Evolutionary conservation across 441 rosid genomes (phyloP).

Genomic region (Populus hybrid): DNA sequence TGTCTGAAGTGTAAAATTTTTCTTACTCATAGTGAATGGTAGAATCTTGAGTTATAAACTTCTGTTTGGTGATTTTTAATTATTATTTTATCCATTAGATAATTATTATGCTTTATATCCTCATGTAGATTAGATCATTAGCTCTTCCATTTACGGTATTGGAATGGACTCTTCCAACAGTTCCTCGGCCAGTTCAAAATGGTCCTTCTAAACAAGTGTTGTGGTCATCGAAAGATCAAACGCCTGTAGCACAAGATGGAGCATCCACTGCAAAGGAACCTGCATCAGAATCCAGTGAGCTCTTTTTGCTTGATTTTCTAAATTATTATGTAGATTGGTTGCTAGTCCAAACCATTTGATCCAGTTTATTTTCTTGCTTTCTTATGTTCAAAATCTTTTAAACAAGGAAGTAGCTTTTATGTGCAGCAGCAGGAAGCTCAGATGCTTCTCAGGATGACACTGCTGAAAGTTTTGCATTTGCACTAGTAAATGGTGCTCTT

Average conservation of each 20-base stretch:
- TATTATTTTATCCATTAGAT: conserved; percentile 23
- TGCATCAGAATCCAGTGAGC: conserved; percentile 75
- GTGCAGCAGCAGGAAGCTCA: conserved; percentile 45
- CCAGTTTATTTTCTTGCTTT: neutral
- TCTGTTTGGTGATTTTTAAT: conserved; percentile 9
- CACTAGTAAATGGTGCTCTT: conserved; percentile 93
- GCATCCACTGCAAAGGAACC: conserved; percentile 41
- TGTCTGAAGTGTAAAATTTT: neutral
- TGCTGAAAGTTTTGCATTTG: conserved; percentile 96
- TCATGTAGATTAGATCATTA: conserved; percentile 98
- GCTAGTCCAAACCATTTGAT: conserved; percentile 10
- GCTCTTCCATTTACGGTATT: conserved; percentile 99
- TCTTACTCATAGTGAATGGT: neutral
- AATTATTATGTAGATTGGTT: conserved; percentile 15
- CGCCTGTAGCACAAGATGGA: conserved; percentile 46
- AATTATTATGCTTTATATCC: conserved; percentile 44
- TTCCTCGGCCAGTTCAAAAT: conserved; percentile 72
- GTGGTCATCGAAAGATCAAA: conserved; percentile 36
- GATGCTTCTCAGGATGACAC: conserved; percentile 72
- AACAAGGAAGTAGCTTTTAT: conserved; percentile 22
- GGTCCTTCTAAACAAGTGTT: conserved; percentile 52
- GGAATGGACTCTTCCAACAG: conserved; percentile 99
- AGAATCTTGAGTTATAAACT: neutral
- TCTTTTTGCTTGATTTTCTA: conserved; percentile 23
- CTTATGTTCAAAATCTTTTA: conserved; percentile 16